Evolutionary conservation across 257 asterid species (phyloP).

Genomic region (Verbascum thapsus): DNA sequence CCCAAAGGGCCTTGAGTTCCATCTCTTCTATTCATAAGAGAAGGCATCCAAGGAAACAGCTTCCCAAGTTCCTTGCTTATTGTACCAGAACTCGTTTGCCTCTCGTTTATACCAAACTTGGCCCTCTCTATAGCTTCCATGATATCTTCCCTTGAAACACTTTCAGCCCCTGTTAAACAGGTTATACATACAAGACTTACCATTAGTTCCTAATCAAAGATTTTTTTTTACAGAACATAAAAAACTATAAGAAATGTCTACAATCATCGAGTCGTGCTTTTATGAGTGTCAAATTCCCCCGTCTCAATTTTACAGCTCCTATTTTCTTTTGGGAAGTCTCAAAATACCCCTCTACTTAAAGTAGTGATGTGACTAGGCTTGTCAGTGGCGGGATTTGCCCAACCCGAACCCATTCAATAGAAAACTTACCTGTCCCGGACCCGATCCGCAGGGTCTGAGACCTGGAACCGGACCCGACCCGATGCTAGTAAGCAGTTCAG

Average conservation of each 20-base stretch:
- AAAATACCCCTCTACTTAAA: no score
- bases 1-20: slow-evolving; percentile 62
- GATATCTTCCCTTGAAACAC: slow-evolving; percentile 82
- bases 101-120: slow-evolving; percentile 74
- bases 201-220: neutral
- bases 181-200: neutral
- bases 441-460: no score
- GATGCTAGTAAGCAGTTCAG: no score
- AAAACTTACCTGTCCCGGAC: no score
- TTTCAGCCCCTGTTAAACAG: slow-evolving; percentile 63
- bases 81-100: slow-evolving; percentile 40
- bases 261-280: slow-evolving; percentile 7
- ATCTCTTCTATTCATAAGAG: slow-evolving; percentile 54
- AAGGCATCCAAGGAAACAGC: slow-evolving; percentile 93
- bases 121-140: slow-evolving; percentile 97
- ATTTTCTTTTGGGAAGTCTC: no score
- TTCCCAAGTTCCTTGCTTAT: slow-evolving; percentile 73
- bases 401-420: no score
- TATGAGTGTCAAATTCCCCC: no score
- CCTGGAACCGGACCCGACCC: no score
- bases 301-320: no score
- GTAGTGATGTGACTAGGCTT: no score
- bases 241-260: slow-evolving; percentile 13
- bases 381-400: no score
- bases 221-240: neutral